Percentiles rank a stretch among this genome's conserved stretches.
These are phyloP conservation scores for Catunica adiposa DNA, from an alignment of 2,329 filamentous ascomycete genomes.

Conservation along the genomic window DNA sequence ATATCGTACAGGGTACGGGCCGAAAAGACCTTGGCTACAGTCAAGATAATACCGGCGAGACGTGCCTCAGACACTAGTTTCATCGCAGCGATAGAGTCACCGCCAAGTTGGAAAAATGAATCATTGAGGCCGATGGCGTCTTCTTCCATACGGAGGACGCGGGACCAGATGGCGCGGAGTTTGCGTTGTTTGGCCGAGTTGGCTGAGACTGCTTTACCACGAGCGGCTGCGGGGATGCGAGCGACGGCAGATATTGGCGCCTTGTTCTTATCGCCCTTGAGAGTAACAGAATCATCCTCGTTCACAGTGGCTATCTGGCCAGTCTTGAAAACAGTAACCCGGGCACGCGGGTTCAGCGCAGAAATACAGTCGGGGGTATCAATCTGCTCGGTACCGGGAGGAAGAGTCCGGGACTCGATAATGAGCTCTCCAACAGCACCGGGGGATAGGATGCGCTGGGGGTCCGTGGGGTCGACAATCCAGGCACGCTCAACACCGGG, in stretches of 20 bases:
- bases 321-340: conserved; percentile 24
- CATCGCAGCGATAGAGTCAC: conserved; percentile 45
- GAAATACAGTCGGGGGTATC: conserved; percentile 20
- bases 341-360: conserved; percentile 9
- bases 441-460: conserved; percentile 23
- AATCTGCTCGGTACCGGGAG: conserved; percentile 18
- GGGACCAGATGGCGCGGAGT: conserved; percentile 32
- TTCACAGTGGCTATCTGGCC: conserved; percentile 26
- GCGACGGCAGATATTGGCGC: conserved; percentile 9
- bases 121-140: conserved; percentile 35
- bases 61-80: conserved; percentile 40
- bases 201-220: conserved; percentile 22
- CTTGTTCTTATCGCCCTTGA: conserved; percentile 17
- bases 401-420: conserved; percentile 21
- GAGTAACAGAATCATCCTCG: conserved; percentile 19
- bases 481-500: conserved; percentile 21
- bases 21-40: conserved; percentile 39
- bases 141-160: conserved; percentile 27
- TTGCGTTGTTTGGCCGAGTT: conserved; percentile 28
- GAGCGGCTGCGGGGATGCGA: neutral
- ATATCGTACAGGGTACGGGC: conserved; percentile 34
- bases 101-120: conserved; percentile 44
- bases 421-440: conserved; percentile 30
- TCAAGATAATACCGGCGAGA: conserved; percentile 30
- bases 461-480: conserved; percentile 25